Evolutionary conservation across 495 filamentous ascomycete species (phyloP).

Genomic region (Jackrogersella minutella): DNA sequence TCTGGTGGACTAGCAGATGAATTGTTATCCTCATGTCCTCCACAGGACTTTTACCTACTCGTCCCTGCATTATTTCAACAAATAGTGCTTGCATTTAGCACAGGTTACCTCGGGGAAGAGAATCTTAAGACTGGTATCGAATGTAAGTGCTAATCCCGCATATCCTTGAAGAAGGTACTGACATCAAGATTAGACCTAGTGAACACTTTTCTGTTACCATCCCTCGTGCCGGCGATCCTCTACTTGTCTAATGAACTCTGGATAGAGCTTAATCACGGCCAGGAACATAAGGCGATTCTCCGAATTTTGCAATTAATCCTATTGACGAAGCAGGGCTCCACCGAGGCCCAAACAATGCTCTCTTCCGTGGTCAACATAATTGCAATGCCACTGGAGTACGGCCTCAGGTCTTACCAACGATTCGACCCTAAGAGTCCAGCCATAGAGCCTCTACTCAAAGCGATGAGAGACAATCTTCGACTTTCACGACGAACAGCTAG

Average conservation of each 20-base stretch:
- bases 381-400: slow-evolving; percentile 76
- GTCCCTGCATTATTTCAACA: slow-evolving; percentile 89
- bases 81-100: slow-evolving; percentile 77
- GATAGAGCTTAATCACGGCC: slow-evolving; percentile 53
- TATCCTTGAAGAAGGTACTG: neutral
- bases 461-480: slow-evolving; percentile 72
- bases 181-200: slow-evolving; percentile 68
- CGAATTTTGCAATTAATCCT: slow-evolving; percentile 81
- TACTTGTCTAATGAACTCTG: slow-evolving; percentile 87
- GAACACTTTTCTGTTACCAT: slow-evolving; percentile 88
- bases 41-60: slow-evolving; percentile 93
- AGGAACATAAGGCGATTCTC: slow-evolving; percentile 68
- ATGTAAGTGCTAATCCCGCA: slow-evolving; percentile 61
- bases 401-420: slow-evolving; percentile 75
- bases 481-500: slow-evolving; percentile 69
- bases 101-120: slow-evolving; percentile 75
- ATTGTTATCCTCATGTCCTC: slow-evolving; percentile 88
- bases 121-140: slow-evolving; percentile 88
- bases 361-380: slow-evolving; percentile 83
- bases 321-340: slow-evolving; percentile 76
- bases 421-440: slow-evolving; percentile 72
- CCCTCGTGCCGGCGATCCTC: slow-evolving; percentile 78
- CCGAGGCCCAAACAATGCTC: slow-evolving; percentile 83
- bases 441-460: slow-evolving; percentile 73
- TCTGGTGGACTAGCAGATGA: slow-evolving; percentile 78